Evolutionary conservation across 306 rosid species (phyloP), one percentile per base, ranked within the genome.

Genomic region (Trifolium pratense): DNA sequence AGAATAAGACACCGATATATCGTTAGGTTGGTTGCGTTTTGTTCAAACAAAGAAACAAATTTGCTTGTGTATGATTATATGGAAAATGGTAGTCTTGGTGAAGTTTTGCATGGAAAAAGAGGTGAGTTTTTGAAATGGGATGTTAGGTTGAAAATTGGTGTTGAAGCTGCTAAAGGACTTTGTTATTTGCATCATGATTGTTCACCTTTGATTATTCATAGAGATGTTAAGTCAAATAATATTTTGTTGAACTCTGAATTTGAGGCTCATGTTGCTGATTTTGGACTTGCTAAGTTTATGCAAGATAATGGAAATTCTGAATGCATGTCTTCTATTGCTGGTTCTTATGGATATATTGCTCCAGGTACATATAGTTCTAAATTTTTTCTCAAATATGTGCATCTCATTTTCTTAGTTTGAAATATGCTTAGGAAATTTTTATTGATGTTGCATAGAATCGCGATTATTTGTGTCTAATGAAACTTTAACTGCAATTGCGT

Each of bases 291-390:
- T 84, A 91, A 91, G 87, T 89, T 89, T 83, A 78, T 91, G 86
- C 91, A 80, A 40, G 93, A 85, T 77, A 86, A 83, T 49, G 97
- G 92, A 6, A 68, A 89, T 5, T 91, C 97, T 7, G 97, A 91
- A 79, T 91, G 97, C 85, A 91, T 91, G 97, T 91, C 97, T 72
- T 92, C 92, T 67, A 86, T 91, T 76, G 97, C 97, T 56, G 97
- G 97, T 13, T 91, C 97, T n/a, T 91, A 91, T 66, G 97, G 97
- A 63, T 91, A 91, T 18, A 91, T 91, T 68, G 97, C 97, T 80
- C 97, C 97, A 86, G 97, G 97, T 91, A 89, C 49, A 42, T 40
- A 31, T 17, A 40, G n/a, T n/a, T 58, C 13, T 5, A 45, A 45
- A 11, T 29, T 29, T 29, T 29, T 13, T 18, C 36, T 65, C 20